These are phyloP conservation scores for Claviceps sp. DNA, from an alignment of 2,329 filamentous ascomycete species.

Conservation along the genomic window DNA sequence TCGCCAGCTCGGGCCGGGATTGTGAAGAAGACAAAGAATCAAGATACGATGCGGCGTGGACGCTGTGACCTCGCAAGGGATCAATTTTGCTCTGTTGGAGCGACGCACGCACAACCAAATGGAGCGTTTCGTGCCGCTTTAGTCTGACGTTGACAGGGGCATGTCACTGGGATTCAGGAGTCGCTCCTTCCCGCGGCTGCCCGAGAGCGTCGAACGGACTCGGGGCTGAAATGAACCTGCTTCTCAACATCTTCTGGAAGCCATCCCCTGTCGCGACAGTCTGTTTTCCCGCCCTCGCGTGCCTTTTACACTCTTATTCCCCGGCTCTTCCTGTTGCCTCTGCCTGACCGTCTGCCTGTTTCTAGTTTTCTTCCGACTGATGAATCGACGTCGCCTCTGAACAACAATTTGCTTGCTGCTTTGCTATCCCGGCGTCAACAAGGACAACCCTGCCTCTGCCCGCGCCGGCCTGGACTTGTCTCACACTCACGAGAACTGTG, in stretches of 20 bases:
- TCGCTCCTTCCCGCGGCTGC: not conserved
- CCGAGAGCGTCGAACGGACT: not conserved
- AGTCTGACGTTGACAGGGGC: not conserved
- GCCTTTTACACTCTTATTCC: constrained; percentile 3
- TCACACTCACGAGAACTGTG: not conserved
- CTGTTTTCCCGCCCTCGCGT: constrained; percentile 1
- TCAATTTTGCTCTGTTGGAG: not conserved
- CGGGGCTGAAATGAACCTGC: constrained; percentile 4
- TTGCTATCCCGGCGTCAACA: not conserved
- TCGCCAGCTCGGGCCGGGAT: too few species aligned
- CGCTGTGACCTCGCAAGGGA: not conserved
- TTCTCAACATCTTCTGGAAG: constrained; percentile 21
- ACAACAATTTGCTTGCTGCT: not conserved
- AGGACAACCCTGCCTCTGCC: not conserved
- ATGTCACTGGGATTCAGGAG: not conserved
- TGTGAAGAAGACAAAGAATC: too few species aligned
- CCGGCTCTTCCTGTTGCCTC: not conserved
- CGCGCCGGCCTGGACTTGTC: not conserved
- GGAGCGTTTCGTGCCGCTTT: not conserved
- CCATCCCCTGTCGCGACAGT: constrained; percentile 3
- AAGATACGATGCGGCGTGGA: not conserved
- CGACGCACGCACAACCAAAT: not conserved
- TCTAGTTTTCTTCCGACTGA: not conserved
- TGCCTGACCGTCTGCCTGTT: not conserved
- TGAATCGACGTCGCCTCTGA: not conserved